A percentile compares a stretch with the other conserved stretches of the same genome.
These are phyloP conservation scores for Podospora australis DNA, from an alignment of 495 filamentous ascomycete species.

Conservation along the genomic window DNA sequence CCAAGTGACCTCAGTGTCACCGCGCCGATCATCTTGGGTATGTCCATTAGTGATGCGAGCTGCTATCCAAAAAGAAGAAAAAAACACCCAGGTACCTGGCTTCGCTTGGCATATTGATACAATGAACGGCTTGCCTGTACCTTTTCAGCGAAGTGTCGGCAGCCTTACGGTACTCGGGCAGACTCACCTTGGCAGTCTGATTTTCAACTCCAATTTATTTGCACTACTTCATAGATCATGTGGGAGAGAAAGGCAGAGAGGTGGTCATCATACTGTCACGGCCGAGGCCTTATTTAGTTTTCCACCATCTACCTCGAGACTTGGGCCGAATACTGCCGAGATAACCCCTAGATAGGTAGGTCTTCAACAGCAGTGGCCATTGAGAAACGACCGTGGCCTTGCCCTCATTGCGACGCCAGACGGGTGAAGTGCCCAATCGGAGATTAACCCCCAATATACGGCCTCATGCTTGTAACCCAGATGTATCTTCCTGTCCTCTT, in stretches of 20 bases:
- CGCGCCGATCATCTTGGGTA: no score
- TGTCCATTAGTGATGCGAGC: no score
- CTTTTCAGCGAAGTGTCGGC: no score
- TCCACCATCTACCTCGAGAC: background rate
- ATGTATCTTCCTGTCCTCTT: background rate
- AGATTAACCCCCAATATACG: constrained; percentile 9
- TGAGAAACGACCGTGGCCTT: background rate
- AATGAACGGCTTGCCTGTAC: no score
- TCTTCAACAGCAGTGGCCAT: background rate
- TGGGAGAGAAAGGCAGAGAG: no score
- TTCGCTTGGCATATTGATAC: no score
- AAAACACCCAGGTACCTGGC: background rate
- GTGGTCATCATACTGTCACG: no score
- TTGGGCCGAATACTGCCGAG: background rate
- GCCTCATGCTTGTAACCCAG: background rate
- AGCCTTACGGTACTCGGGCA: no score
- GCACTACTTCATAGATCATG: no score
- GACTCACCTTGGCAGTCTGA: background rate
- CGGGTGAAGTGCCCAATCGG: constrained; percentile 7
- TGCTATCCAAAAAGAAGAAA: background rate
- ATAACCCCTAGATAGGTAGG: background rate
- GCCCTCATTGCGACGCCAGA: constrained; percentile 1
- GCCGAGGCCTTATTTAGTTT: background rate
- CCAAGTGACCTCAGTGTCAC: no score
- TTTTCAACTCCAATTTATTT: background rate